Percentiles rank a stretch among this genome's conserved stretches.
Evolutionary conservation across 371 early-diverging fungal genomes (phyloP).

Genomic region (Amoeboradix gromovi): DNA sequence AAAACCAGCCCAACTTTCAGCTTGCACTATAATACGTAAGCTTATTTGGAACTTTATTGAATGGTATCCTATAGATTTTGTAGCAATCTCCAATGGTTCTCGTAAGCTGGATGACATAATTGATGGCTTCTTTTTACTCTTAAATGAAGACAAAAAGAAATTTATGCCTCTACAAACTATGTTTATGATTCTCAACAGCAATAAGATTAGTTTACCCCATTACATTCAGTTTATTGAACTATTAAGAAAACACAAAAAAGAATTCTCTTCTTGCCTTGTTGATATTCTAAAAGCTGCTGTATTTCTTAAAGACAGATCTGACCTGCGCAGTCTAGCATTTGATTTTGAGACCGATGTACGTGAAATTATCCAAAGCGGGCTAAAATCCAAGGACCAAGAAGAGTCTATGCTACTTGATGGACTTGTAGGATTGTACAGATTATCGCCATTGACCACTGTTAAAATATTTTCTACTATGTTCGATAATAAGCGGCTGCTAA

Average conservation of each 20-base stretch:
- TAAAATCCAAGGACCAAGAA: background rate
- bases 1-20: background rate
- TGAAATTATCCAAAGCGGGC: background rate
- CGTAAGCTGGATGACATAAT: background rate
- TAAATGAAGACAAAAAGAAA: background rate
- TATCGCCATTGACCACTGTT: background rate
- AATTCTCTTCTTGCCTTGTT: background rate
- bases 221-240: background rate
- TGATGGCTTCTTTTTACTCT: background rate
- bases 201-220: background rate
- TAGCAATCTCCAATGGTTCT: background rate
- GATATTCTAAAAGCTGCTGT: background rate
- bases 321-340: background rate
- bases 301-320: background rate
- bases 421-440: background rate
- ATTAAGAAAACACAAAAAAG: background rate
- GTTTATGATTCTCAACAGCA: background rate
- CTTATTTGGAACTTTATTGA: background rate
- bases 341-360: background rate
- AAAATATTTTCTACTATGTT: background rate
- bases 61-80: background rate
- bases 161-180: background rate
- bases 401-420: background rate
- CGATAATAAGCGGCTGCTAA: background rate
- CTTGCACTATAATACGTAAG: background rate